Base-by-base conservation (phyloP, 2,329 filamentous ascomycete species). In the Rugonectria rugulosa region DNA sequence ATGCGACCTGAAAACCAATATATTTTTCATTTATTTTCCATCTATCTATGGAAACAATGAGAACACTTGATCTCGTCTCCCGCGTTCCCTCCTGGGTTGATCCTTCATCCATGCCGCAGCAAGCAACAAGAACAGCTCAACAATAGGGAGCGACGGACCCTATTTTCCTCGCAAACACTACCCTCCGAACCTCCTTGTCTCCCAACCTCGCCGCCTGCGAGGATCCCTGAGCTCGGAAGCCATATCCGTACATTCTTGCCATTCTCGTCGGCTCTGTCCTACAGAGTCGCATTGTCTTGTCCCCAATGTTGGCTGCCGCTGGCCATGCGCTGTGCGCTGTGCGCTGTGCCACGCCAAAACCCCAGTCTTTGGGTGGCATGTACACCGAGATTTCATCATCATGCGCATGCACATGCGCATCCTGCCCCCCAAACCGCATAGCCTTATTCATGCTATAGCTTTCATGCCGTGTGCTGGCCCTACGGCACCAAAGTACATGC, bases 351-450 rank as follows among this genome's bases (percentile, higher is more conserved):
- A 43, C 47, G 37, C 37, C 11, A 26, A 20, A 12, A 20, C 47
- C 20, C 27, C 21, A n/a, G 26, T 19, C 40, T 15, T 29, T n/a
- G n/a, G 38, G 42, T 50, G 21, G 37, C 53, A 50, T 42, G 40
- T 31, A 51, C 34, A 41, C 46, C 38, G 38, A 46, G 34, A 56
- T 56, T 44, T 44, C 53, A 41, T 46, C 46, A 27, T 56, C 53
- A 56, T 56, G 53, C 53, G 27, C 41, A 46, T 46, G 26, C 46
- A 20, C n/a, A n/a, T n/a, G n/a, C n/a, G n/a, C n/a, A n/a, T n/a
- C n/a, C n/a, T n/a, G n/a, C n/a, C n/a, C n/a, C n/a, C n/a, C n/a
- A n/a, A n/a, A 24, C 27, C 17, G 41, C 53, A 56, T 45, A 45
- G 46, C 41, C 53, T 21, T 55, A 29, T 50, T 49, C 31, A 48